These are phyloP conservation scores for Spergularia azorica DNA, from an alignment of 179 eudicot species.

Conservation along the genomic window DNA sequence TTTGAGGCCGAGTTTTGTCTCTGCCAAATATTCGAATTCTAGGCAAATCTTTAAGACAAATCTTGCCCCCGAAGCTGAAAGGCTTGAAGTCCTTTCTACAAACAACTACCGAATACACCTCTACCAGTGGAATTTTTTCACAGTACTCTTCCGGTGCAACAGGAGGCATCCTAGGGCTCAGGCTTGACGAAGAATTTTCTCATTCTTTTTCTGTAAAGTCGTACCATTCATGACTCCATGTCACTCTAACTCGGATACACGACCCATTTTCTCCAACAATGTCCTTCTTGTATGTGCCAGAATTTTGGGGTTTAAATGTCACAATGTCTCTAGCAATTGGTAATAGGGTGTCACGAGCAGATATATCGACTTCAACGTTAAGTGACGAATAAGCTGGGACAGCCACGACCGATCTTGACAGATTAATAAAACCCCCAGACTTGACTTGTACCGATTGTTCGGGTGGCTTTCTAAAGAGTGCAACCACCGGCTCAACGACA, in stretches of 20 bases:
- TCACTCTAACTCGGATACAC: slow-evolving; percentile 7
- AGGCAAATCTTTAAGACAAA: neutral
- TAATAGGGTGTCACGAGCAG: neutral
- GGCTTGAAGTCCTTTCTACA: neutral
- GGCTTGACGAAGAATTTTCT: neutral
- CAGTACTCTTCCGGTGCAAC: neutral
- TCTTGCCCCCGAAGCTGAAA: neutral
- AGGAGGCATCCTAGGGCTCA: neutral
- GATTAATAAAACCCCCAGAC: neutral
- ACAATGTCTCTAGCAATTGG: neutral
- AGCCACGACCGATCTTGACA: slow-evolving; percentile 9
- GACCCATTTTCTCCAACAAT: neutral
- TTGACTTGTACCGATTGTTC: neutral
- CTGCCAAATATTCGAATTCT: neutral
- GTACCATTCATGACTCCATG: neutral
- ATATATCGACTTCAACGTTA: neutral
- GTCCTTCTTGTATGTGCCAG: neutral
- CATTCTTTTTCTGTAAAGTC: neutral
- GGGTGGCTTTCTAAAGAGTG: neutral
- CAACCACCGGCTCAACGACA: accelerated
- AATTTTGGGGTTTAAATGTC: neutral
- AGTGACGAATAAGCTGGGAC: slow-evolving; percentile 12
- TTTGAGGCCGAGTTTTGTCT: neutral
- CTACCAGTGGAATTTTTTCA: neutral
- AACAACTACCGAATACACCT: neutral